Evolutionary conservation across 768 basidiomycete species (phyloP).

Genomic region (Russula olivacea): DNA sequence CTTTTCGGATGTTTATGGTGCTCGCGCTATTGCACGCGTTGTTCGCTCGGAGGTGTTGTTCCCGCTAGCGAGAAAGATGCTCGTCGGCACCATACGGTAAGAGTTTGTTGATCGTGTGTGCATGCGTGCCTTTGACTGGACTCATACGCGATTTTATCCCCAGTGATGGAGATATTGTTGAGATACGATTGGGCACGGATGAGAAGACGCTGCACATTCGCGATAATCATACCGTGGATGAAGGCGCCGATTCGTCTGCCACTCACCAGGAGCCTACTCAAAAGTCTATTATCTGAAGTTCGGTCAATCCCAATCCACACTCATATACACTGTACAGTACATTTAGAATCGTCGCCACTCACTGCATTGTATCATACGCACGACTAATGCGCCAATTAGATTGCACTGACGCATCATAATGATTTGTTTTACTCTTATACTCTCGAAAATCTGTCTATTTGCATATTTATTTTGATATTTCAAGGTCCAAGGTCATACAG

Average conservation of each 20-base stretch:
- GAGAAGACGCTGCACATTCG: slow-evolving; percentile 44
- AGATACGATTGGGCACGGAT: slow-evolving; percentile 44
- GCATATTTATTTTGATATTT: no score
- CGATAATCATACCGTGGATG: slow-evolving; percentile 57
- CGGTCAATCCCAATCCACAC: neutral
- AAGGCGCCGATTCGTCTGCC: neutral
- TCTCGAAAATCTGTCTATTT: no score
- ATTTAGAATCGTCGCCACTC: neutral
- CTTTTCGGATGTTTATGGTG: slow-evolving; percentile 82
- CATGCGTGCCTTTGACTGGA: neutral
- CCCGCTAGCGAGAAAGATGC: slow-evolving; percentile 72
- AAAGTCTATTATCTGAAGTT: neutral
- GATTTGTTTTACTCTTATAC: no score
- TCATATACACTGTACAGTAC: neutral
- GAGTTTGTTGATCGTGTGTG: slow-evolving; percentile 6
- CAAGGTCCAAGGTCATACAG: no score
- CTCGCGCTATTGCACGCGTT: slow-evolving; percentile 81
- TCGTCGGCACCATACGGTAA: slow-evolving; percentile 73
- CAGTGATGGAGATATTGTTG: slow-evolving; percentile 65
- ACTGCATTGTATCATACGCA: neutral
- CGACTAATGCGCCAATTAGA: no score
- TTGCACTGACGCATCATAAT: no score
- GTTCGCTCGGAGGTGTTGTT: slow-evolving; percentile 78
- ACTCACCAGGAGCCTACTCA: neutral
- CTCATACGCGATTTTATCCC: neutral